phyloP scores from a whole-genome alignment of 2,329 filamentous ascomycete species.

The Ceratocystiopsis sp. region DNA sequence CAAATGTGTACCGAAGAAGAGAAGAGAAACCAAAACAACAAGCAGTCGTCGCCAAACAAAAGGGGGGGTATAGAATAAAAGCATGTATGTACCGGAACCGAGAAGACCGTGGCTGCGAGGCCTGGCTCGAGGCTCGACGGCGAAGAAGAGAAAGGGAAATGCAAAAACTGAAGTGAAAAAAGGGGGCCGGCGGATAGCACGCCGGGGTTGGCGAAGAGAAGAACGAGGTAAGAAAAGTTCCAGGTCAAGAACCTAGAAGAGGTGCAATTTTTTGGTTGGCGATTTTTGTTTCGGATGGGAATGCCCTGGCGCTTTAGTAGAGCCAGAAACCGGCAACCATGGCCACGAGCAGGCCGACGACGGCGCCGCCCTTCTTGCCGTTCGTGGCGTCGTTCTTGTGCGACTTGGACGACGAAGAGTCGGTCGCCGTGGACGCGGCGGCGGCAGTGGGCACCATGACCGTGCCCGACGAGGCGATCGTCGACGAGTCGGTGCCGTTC shows the following conservation, averaged over 20 bases:
- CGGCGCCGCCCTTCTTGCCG: slow-evolving; percentile 30
- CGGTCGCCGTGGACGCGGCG: neutral
- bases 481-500: slow-evolving; percentile 17
- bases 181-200: slow-evolving; percentile 1
- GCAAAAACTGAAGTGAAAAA: too few relatives aligned
- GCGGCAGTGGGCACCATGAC: neutral
- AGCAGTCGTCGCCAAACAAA: neutral
- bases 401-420: slow-evolving; percentile 10
- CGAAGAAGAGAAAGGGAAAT: too few relatives aligned
- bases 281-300: neutral
- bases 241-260: too few relatives aligned
- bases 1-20: neutral
- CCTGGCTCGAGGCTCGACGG: too few relatives aligned
- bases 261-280: too few relatives aligned
- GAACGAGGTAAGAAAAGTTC: slow-evolving; percentile 1
- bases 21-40: slow-evolving; percentile 3
- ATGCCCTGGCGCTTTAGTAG: slow-evolving; percentile 17
- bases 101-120: neutral
- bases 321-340: slow-evolving; percentile 35
- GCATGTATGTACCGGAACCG: slow-evolving; percentile 1
- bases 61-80: neutral
- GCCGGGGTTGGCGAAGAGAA: slow-evolving; percentile 7
- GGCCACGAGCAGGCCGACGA: slow-evolving; percentile 37
- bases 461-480: neutral
- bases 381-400: slow-evolving; percentile 24